These are phyloP conservation scores for Myochromella boudieri DNA, from an alignment of 768 basidiomycete species.

Conservation along the genomic window DNA sequence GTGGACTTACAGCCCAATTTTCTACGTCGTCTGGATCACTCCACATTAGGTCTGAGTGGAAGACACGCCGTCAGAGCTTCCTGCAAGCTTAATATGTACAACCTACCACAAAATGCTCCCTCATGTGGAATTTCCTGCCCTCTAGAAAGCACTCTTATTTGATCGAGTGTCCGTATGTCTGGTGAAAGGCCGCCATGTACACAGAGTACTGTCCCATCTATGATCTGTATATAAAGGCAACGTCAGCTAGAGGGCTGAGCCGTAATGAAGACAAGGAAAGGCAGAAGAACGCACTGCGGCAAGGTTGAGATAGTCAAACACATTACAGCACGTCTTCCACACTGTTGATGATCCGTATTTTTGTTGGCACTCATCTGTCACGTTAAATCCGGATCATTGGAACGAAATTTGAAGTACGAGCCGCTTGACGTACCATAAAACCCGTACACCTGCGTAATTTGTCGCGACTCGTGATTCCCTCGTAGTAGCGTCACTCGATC, in stretches of 20 bases:
- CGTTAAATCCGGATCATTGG: background rate
- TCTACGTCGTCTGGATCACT: slow-evolving; percentile 94
- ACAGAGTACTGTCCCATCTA: slow-evolving; percentile 89
- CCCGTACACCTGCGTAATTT: slow-evolving; percentile 99
- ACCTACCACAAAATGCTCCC: slow-evolving; percentile 91
- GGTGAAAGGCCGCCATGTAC: slow-evolving; percentile 97
- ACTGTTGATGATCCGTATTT: slow-evolving; percentile 95
- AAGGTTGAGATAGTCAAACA: slow-evolving; percentile 94
- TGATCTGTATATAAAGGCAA: slow-evolving; percentile 59
- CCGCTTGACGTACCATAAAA: slow-evolving; percentile 77
- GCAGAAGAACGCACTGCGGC: slow-evolving; percentile 66
- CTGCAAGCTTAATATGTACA: too few relatives aligned
- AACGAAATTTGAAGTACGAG: background rate
- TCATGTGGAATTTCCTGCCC: slow-evolving; percentile 99
- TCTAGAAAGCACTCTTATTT: slow-evolving; percentile 87
- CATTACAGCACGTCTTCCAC: slow-evolving; percentile 96
- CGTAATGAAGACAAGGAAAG: background rate
- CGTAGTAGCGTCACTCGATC: slow-evolving; percentile 89
- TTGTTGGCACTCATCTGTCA: slow-evolving; percentile 91
- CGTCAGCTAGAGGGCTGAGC: background rate
- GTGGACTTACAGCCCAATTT: slow-evolving; percentile 95
- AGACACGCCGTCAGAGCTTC: background rate
- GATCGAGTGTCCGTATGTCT: slow-evolving; percentile 92
- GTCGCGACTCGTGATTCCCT: slow-evolving; percentile 95
- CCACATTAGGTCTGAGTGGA: slow-evolving; percentile 94